Evolutionary conservation across 441 rosid species (phyloP), one percentile per base, ranked within the genome.

Genomic region (Theobroma grandiflorum): DNA sequence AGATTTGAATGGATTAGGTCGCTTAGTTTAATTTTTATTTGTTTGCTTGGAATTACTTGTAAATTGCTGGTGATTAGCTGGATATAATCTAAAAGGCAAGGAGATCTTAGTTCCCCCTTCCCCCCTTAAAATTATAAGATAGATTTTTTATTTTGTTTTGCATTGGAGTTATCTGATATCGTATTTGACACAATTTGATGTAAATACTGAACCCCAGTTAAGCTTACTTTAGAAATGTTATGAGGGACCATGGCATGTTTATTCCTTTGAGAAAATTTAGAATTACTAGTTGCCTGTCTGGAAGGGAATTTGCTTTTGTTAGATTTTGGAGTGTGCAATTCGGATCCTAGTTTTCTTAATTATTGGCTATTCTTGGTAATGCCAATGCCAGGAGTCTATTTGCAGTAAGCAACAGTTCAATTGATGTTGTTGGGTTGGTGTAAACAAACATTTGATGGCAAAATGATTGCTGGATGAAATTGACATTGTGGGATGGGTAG

Each of bases 201-300:
- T 6, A 20, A 72, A 11, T 12, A 38, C 11, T 72, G 33, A 53
- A 37, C 22, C 4, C 20, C 64, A 10, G 65, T 20, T 55, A 73
- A 20, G 14, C 64, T 55, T 37, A 73, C 7, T 73, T 65, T 55
- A 73, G 35, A 20, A n/a, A 38, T 20, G 33, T n/a, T 35, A 57
- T 20, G 31, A 38, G 45, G 50, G 65, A n/a, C 50, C 6, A 2
- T 55, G 65, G 3, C 64, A 11, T 73, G 65, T 38, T 55, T 72
- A 53, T 53, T 11, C 9, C 6, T 38, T 72, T 47, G 49, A 37
- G n/a, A 64, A n/a, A 72, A 72, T 55, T 37, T n/a, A 37, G 62
- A 72, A 72, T 74, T 22, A 22, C 22, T 58, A 58, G 15, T 75
- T 73, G 45, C 65, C 68, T 75, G 4, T 57, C 55, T 58, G 77